Conservation (phyloP, 2,329 filamentous ascomycete species). For the Trichoderma hamatum region DNA sequence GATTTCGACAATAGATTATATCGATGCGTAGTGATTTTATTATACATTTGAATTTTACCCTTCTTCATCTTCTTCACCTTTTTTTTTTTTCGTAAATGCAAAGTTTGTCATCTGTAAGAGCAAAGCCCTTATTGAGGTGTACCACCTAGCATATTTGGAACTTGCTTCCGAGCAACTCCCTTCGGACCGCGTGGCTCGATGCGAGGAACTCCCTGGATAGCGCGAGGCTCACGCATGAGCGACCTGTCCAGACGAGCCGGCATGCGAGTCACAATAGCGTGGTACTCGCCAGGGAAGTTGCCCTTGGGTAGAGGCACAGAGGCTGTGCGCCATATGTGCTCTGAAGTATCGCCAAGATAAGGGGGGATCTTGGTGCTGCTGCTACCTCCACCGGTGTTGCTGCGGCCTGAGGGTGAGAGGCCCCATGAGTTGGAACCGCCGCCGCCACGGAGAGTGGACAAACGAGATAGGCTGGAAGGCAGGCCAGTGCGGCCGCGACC, state of each 20-base stretch:
- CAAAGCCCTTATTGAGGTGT: constrained; percentile 42
- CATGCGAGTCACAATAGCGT: constrained; percentile 62
- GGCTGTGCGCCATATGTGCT: constrained; percentile 78
- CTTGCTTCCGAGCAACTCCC: constrained; percentile 59
- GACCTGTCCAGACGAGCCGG: constrained; percentile 83
- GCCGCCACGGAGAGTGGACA: constrained; percentile 62
- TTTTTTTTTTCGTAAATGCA: not conserved
- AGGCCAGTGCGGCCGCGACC: constrained; percentile 66
- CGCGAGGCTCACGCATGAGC: constrained; percentile 88
- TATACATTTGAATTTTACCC: constrained; percentile 24
- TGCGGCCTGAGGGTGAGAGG: constrained; percentile 42
- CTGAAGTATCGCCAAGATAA: constrained; percentile 72
- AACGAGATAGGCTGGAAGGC: constrained; percentile 64
- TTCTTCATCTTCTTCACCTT: constrained; percentile 10
- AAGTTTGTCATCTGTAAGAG: not conserved
- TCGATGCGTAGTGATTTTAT: constrained; percentile 25
- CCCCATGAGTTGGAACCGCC: constrained; percentile 51
- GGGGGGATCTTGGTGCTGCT: constrained; percentile 50
- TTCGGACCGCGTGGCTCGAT: constrained; percentile 55
- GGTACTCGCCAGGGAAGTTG: constrained; percentile 66
- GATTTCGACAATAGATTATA: constrained; percentile 29
- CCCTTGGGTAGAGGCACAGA: constrained; percentile 63
- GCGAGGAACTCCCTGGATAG: constrained; percentile 83
- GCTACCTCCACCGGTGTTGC: not conserved
- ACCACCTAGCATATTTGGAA: constrained; percentile 52